Evolutionary conservation across 352 stramenopile genomes (phyloP).

Genomic region (Pelagophyceae sp.): DNA sequence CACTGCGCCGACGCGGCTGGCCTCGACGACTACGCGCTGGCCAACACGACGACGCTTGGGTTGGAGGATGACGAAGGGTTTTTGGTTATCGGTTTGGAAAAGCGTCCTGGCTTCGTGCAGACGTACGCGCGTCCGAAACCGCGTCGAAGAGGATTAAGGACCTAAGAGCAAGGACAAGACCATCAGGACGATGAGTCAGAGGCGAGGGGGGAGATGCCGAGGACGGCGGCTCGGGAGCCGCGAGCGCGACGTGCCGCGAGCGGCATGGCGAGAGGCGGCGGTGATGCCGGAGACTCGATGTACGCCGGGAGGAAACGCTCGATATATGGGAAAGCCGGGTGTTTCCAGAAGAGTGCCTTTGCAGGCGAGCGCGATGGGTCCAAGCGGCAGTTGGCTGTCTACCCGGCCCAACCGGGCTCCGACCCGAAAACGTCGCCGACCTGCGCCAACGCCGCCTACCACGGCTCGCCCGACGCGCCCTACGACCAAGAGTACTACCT

Average conservation of each 20-base stretch:
- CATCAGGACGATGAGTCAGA: too few species aligned
- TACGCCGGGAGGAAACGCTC: too few species aligned
- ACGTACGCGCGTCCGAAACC: background rate
- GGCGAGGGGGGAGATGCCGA: too few species aligned
- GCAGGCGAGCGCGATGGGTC: too few species aligned
- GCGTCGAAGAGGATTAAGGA: too few species aligned
- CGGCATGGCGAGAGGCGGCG: background rate
- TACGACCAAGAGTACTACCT: conserved; percentile 53
- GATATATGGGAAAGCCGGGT: too few species aligned
- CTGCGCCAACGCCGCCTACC: background rate
- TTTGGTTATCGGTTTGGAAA: conserved; percentile 41
- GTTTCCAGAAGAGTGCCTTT: too few species aligned
- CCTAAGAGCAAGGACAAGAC: too few species aligned
- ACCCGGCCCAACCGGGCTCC: too few species aligned
- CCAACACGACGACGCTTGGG: conserved; percentile 34
- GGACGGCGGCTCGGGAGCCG: too few species aligned
- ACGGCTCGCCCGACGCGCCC: conserved; percentile 53
- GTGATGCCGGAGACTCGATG: too few species aligned
- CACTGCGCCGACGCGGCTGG: conserved; percentile 46
- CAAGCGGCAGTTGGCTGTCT: too few species aligned
- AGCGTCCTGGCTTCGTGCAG: background rate
- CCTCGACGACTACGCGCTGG: conserved; percentile 44
- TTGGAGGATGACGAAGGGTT: conserved; percentile 24
- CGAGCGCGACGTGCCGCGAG: background rate
- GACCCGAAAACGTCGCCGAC: background rate